Percentiles rank a stretch among this genome's conserved stretches.
Evolutionary conservation across 148 eudicot genomes (phyloP).

Genomic region (Vaccinium corymbosum): DNA sequence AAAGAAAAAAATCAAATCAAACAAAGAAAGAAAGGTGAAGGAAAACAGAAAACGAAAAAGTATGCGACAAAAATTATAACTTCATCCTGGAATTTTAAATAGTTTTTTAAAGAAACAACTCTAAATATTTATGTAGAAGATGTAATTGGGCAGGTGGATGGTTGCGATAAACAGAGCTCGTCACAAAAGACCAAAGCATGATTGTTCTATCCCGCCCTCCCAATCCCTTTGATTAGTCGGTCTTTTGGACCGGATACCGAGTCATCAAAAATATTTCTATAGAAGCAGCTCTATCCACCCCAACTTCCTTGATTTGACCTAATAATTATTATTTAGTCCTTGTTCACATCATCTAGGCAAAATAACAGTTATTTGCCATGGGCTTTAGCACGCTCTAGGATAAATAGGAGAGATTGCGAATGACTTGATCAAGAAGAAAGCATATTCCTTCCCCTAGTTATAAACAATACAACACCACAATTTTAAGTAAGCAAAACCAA

Average conservation of each 20-base stretch:
- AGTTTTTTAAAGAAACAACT: background rate
- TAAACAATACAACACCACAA: background rate
- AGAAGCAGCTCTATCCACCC: conserved; percentile 7
- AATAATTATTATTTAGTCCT: background rate
- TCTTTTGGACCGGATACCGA: background rate
- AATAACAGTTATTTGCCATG: background rate
- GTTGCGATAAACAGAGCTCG: too few relatives aligned
- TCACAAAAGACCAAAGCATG: too few relatives aligned
- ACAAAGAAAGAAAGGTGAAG: background rate
- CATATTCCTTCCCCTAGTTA: conserved; percentile 2
- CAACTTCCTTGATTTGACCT: conserved; percentile 21
- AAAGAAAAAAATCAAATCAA: conserved; percentile 2
- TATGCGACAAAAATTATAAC: background rate
- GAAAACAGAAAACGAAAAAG: background rate
- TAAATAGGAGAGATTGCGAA: background rate
- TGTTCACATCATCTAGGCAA: background rate
- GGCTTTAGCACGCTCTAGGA: background rate
- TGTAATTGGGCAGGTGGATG: background rate
- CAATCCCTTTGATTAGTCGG: background rate
- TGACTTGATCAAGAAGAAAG: conserved; percentile 4
- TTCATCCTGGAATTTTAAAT: background rate
- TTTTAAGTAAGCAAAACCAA: background rate
- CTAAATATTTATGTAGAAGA: background rate
- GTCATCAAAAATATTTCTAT: background rate
- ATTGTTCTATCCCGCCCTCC: too few relatives aligned